Conservation (phyloP, 2,329 filamentous ascomycete genomes). For the Amylocarpus encephaloides region DNA sequence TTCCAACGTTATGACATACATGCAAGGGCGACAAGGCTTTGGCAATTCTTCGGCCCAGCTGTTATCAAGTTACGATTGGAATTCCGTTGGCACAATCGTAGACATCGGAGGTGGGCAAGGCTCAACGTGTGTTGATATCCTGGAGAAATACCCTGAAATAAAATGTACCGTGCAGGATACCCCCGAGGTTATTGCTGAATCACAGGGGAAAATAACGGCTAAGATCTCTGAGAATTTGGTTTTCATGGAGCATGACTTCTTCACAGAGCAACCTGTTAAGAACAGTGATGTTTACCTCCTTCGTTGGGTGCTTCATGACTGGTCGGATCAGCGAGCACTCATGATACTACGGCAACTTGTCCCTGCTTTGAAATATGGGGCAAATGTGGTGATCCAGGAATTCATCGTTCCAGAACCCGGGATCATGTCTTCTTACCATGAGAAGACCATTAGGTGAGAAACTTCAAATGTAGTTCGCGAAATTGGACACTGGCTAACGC, state of each 20-base stretch:
- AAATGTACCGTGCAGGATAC: slow-evolving; percentile 24
- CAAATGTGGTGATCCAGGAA: slow-evolving; percentile 29
- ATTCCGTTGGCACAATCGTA: no score
- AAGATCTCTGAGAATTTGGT: slow-evolving; percentile 18
- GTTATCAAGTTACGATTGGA: no score
- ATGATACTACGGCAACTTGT: slow-evolving; percentile 34
- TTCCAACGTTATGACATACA: no score
- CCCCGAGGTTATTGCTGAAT: slow-evolving; percentile 35
- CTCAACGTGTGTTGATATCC: no score
- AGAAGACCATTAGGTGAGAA: no score
- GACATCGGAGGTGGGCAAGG: no score
- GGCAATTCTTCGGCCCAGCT: no score
- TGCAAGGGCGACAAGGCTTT: no score
- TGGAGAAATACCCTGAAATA: slow-evolving; percentile 16
- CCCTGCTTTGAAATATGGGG: slow-evolving; percentile 37
- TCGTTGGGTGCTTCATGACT: slow-evolving; percentile 43
- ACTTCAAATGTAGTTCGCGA: not conserved
- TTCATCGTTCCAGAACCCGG: no score
- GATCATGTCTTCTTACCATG: no score
- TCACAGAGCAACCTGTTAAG: slow-evolving; percentile 36
- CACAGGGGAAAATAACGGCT: slow-evolving; percentile 15
- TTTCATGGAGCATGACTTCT: slow-evolving; percentile 39
- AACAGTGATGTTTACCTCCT: slow-evolving; percentile 40
- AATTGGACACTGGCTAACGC: not conserved
- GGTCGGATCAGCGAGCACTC: slow-evolving; percentile 36